Conservation (phyloP, 345 rosid species). For the Populus euphratica region DNA sequence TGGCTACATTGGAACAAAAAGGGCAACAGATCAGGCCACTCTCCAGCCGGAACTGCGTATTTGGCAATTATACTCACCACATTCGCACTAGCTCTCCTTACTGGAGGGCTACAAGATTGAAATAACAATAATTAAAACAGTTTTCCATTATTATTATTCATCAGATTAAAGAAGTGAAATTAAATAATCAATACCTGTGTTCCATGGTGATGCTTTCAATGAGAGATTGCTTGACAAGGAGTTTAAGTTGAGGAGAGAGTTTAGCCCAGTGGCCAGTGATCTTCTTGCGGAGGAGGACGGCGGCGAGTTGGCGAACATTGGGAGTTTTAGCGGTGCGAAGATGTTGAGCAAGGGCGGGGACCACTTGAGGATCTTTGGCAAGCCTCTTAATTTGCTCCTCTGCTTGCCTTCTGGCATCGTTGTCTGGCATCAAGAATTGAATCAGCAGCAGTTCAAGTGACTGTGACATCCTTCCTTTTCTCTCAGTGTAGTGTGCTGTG, state of each 20-base stretch:
- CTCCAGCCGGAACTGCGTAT: constrained; percentile 93
- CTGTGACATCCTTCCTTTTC: constrained; percentile 58
- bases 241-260: constrained; percentile 76
- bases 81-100: constrained; percentile 96
- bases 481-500: too few relatives aligned
- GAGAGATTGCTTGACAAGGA: constrained; percentile 77
- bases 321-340: constrained; percentile 99
- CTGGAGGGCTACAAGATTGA: constrained; percentile 57
- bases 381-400: constrained; percentile 96
- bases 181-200: constrained; percentile 50
- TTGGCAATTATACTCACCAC: constrained; percentile 92
- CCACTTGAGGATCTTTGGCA: constrained; percentile 97
- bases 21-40: constrained; percentile 90
- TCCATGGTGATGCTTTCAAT: constrained; percentile 92
- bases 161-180: not conserved
- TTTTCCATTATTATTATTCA: not conserved
- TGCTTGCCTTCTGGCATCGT: constrained; percentile 94
- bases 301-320: constrained; percentile 95
- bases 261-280: constrained; percentile 99
- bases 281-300: constrained; percentile 98
- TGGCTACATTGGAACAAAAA: constrained; percentile 94
- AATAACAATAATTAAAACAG: not conserved
- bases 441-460: constrained; percentile 85
- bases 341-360: constrained; percentile 90
- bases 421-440: constrained; percentile 98